Evolutionary conservation across 805 yeast genomes (phyloP), one percentile per base, ranked within the genome.

Genomic region (Pichia nakasei): DNA sequence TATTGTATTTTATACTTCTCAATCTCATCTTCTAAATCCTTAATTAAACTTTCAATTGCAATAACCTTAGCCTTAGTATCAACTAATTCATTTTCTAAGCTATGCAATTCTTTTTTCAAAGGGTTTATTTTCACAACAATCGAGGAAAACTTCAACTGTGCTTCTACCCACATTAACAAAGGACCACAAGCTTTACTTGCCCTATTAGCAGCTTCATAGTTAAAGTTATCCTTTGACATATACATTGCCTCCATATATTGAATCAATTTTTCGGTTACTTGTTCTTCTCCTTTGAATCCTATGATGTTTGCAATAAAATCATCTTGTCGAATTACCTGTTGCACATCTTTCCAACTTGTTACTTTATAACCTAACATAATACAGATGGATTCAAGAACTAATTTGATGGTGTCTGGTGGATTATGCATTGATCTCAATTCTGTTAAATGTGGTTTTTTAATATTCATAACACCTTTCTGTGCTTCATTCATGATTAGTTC

Each of bases 101-200:
- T 54, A 8, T 53, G 54, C 4, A 87, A 84, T 52, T 88, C 95
- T 5, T 67, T 67, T 44, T 79, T 66, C 52, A 91, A 61, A 0
- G 97, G 97, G 1, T 77, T 83, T 22, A 91, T 74, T 41, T 70
- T 73, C 32, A 83, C 82, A 37, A 86, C 64, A 20, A 88, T 82
- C 2, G 75, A 56, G 0, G 91, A 75, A 56, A 82, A 91, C n/a
- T 71, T 66, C n/a, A 88, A 68, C 50, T 91, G 97, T 0, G 97
- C 97, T 43, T 72, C 71, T 0, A 88, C 89, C 97, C 97, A 91
- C 48, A 80, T 80, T 18, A 84, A 56, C 31, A 91, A 65, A 0
- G 97, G 97, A 0, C 96, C 97, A 65, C 97, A 87, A 0, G 97
- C 97, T 56, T 85, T 87, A 60, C 95, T 83, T 5, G 97, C 97